phyloP scores from a whole-genome alignment of 345 rosid genomes.

The Cardamine occulta region DNA sequence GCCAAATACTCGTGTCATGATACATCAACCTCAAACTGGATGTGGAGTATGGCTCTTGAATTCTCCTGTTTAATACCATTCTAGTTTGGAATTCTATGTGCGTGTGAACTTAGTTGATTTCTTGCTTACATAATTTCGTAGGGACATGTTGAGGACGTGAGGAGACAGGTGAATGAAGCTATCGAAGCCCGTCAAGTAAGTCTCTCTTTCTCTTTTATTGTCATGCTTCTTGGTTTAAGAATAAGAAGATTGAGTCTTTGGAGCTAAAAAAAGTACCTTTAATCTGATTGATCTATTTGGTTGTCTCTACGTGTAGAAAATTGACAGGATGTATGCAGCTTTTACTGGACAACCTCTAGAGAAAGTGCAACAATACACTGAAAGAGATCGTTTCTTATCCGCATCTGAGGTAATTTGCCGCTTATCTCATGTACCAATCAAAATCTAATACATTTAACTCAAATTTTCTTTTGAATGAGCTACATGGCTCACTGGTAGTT shows the following conservation, averaged over 20 bases:
- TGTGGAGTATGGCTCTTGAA: conserved; percentile 66
- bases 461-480: not conserved
- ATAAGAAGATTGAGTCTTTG: not conserved
- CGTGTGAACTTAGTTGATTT: not conserved
- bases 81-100: not conserved
- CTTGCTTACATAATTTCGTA: conserved; percentile 13
- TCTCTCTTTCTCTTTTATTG: conserved; percentile 35
- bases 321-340: conserved; percentile 81
- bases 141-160: conserved; percentile 92
- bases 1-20: conserved; percentile 96
- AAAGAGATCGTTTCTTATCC: conserved; percentile 84
- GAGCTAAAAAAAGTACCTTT: not conserved
- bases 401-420: conserved; percentile 67
- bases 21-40: conserved; percentile 92
- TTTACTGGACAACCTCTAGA: conserved; percentile 88
- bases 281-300: conserved; percentile 18
- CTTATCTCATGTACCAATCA: no score
- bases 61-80: not conserved
- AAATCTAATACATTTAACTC: no score
- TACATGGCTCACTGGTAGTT: not conserved
- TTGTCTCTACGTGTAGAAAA: conserved; percentile 63
- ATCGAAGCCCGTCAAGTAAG: conserved; percentile 77
- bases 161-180: conserved; percentile 89
- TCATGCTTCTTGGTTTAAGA: conserved; percentile 18
- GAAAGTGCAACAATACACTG: conserved; percentile 81